These are phyloP conservation scores for Hortiboletus flavorubellus DNA, from an alignment of 768 basidiomycete genomes.

Conservation along the genomic window DNA sequence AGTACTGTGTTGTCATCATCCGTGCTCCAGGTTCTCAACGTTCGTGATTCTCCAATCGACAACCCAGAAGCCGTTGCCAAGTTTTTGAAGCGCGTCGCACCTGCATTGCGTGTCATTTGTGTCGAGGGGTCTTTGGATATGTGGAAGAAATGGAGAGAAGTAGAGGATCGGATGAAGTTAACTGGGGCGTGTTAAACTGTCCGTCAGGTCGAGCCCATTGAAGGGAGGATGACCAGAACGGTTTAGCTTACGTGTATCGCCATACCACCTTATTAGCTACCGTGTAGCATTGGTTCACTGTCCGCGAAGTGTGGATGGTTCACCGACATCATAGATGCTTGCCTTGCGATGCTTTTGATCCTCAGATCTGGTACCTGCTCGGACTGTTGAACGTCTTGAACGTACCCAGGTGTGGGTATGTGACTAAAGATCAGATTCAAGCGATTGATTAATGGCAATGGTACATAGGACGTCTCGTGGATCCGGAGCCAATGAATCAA, in stretches of 20 bases:
- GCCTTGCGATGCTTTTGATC: background rate
- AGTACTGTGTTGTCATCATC: background rate
- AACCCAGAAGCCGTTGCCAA: conserved; percentile 24
- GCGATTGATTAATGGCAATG: background rate
- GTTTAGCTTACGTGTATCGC: conserved; percentile 2
- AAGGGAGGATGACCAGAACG: background rate
- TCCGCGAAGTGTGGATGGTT: no score
- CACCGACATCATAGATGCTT: background rate
- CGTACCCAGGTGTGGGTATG: no score
- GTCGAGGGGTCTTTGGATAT: conserved; percentile 28
- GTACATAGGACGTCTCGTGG: no score
- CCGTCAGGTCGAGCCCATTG: no score
- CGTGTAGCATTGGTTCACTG: no score
- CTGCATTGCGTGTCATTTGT: conserved; percentile 22
- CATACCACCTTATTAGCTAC: background rate
- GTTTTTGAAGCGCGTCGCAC: conserved; percentile 24
- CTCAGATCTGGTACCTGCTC: background rate
- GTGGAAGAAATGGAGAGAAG: conserved; percentile 29
- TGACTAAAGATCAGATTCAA: background rate
- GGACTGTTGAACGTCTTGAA: background rate
- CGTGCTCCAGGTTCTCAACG: conserved; percentile 24
- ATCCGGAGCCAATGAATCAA: background rate
- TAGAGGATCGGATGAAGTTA: conserved; percentile 22
- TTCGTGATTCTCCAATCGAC: conserved; percentile 27
- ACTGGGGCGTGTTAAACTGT: background rate